Evolutionary conservation across 75 land plant species (phyloP), one percentile per base, ranked within the genome.

Genomic region (Adiantum capillusveneris): DNA sequence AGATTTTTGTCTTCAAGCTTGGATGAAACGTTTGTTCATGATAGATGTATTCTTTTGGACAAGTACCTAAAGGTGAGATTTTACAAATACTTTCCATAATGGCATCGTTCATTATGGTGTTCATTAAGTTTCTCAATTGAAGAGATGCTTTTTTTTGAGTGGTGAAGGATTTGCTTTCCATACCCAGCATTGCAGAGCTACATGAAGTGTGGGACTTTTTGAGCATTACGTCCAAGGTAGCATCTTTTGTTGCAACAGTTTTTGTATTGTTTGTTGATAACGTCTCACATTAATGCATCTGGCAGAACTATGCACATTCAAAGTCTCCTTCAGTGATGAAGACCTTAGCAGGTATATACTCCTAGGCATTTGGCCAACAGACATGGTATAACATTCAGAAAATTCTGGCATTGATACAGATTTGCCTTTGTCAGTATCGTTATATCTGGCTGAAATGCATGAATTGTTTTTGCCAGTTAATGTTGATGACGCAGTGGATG

Each of bases 171-270:
- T 77, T 95, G 16, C 59, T 95, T 41, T 85, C 93, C 30, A 95
- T 90, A 21, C 93, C 99, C 14, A 90, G 95, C 60, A 75, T 90
- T 61, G 99, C 99, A 57, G 99, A 95, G 63, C 84, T 87, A 27
- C 99, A 84, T 75, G 99, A 95, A 82, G 97, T 95, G 54, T 90
- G 92, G 92, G 99, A 95, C 54, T 95, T 95, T 75, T 65, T 95
- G 0, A 90, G 88, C 50, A 69, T 59, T 60, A 74, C 79, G 16
- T 90, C 96, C 0, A 79, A 87, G 96, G 96, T 86, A 25, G 5
- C 14, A n/a, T 13, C 7, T 39, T 39, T 9, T 13, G 13, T 39
- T 13, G 7, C 42, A 9, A 39, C 42, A 39, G 42, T 13, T 39
- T 34, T 34, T 34, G 37, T 34, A n/a, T n/a, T n/a, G n/a, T 46